Evolutionary conservation across 2,329 filamentous ascomycete species (phyloP), one percentile per base, ranked within the genome.

Genomic region (Epichloe bromicola): DNA sequence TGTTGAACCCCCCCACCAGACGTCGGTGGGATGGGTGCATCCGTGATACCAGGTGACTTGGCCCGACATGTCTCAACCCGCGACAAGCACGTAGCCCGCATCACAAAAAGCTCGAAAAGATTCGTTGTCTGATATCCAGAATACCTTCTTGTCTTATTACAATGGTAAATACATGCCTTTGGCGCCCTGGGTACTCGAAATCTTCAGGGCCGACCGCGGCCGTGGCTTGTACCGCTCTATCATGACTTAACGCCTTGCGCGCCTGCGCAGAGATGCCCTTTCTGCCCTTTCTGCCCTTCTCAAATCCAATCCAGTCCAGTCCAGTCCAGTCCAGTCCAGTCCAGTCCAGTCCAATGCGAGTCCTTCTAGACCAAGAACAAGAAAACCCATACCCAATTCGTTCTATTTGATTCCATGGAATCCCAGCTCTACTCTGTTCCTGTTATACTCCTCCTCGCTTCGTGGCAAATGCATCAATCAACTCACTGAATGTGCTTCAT

Each of bases 171-270:
- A 45, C 8, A 3, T 45, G 48, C 48, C 53, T 50, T 56, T 51
- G 43, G 46, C 20, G 44, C 26, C 26, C 46, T 36, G 20, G 17
- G 2, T 43, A 43, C 30, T 19, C 15, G 23, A 30, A 43, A 41
- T 15, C 20, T 17, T 19, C 42, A 52, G 44, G 37, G 14, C 47
- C 43, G 12, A 17, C 36, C 34, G 48, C 51, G 36, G 48, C n/a
- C 51, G n/a, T 40, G 44, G 43, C 48, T 23, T 48, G 62, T 65
- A 62, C 55, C 54, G 52, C 54, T 43, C 55, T 63, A 65, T 55
- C 61, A 58, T 15, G 37, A 57, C 39, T 51, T 62, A 60, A 64
- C 60, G 59, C 50, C 49, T 40, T n/a, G 47, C 49, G 48, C 51
- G 39, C 40, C 48, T 12, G 36, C 39, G 34, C 45, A 38, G 49